Conservation (phyloP, 2,329 filamentous ascomycete genomes). For the Sclerotinia nivalis region DNA sequence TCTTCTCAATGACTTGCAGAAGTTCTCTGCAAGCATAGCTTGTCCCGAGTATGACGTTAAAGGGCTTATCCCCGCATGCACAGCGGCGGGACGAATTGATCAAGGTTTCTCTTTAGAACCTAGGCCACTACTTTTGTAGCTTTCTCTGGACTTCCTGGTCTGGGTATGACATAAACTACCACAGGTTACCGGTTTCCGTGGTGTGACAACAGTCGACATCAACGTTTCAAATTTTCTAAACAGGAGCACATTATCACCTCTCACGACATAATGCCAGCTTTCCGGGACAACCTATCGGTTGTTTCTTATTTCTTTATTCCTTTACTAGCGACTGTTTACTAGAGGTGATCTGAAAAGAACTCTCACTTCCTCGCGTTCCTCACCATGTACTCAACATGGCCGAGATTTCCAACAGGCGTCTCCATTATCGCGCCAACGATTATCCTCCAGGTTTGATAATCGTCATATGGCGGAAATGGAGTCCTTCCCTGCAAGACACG, state of each 20-base stretch:
- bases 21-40: no score
- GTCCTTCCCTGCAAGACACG: neutral
- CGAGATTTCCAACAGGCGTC: no score
- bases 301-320: neutral
- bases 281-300: neutral
- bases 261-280: neutral
- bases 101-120: neutral
- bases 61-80: neutral
- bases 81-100: neutral
- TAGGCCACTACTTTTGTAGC: neutral
- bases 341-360: neutral
- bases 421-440: neutral
- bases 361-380: neutral
- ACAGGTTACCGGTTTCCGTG: neutral
- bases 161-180: constrained; percentile 1
- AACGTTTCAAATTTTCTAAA: neutral
- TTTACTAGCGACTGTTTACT: neutral
- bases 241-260: neutral
- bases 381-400: neutral
- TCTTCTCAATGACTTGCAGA: no score
- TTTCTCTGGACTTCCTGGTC: neutral
- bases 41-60: neutral
- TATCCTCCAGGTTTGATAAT: neutral
- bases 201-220: neutral
- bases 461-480: neutral